These are phyloP conservation scores for Termitomyces sp. DNA, from an alignment of 768 basidiomycete genomes.

Conservation along the genomic window DNA sequence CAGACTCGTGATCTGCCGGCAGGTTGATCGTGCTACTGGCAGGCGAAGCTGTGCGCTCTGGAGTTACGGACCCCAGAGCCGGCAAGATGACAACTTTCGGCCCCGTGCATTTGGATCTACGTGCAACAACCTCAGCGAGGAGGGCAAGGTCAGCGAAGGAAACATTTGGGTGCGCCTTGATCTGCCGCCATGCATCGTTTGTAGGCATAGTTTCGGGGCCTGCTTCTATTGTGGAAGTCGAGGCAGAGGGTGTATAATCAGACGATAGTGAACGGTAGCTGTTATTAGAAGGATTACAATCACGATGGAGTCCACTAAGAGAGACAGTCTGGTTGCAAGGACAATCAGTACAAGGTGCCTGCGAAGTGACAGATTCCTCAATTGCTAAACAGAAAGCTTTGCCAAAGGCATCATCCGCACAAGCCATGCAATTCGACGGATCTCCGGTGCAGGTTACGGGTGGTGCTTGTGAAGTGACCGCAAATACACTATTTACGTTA, in stretches of 20 bases:
- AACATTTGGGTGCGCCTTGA: slow-evolving; percentile 88
- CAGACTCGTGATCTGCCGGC: slow-evolving; percentile 24
- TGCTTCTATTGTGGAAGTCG: slow-evolving; percentile 10
- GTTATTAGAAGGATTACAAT: slow-evolving; percentile 22
- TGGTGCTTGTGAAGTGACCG: slow-evolving; percentile 31
- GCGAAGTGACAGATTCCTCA: slow-evolving; percentile 53
- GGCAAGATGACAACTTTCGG: slow-evolving; percentile 61
- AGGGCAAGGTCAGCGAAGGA: slow-evolving; percentile 80
- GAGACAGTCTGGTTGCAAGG: slow-evolving; percentile 31
- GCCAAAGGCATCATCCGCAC: slow-evolving; percentile 82
- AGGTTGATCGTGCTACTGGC: slow-evolving; percentile 1
- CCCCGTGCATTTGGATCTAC: slow-evolving; percentile 74
- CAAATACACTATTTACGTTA: slow-evolving; percentile 51
- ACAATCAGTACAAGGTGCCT: slow-evolving; percentile 52
- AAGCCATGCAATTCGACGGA: slow-evolving; percentile 81
- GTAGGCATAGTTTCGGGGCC: slow-evolving; percentile 65
- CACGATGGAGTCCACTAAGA: not conserved
- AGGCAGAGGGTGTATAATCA: not conserved
- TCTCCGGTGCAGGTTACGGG: slow-evolving; percentile 73
- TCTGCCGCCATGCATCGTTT: slow-evolving; percentile 77
- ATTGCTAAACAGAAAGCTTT: slow-evolving; percentile 85
- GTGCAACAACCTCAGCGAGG: slow-evolving; percentile 86
- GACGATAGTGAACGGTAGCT: slow-evolving; percentile 18
- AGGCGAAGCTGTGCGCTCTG: slow-evolving; percentile 43
- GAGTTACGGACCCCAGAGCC: slow-evolving; percentile 44